phyloP scores from a whole-genome alignment of 164 flowering plant species.

The Piper betle region DNA sequence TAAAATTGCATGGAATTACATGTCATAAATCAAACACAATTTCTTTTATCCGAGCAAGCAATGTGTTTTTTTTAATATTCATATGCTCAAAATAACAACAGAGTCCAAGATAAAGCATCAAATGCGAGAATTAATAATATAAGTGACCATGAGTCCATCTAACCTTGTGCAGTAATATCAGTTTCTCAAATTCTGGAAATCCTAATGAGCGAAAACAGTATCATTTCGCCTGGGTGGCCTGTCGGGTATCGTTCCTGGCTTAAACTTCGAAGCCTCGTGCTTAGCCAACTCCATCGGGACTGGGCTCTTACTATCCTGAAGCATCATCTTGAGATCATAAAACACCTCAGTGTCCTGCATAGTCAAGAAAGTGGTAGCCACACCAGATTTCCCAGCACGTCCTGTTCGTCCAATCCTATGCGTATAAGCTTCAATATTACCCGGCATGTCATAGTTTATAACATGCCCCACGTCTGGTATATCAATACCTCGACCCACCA shows the following conservation, averaged over 20 bases:
- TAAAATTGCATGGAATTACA: too few species aligned
- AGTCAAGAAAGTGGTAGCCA: constrained; percentile 84
- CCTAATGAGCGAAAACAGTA: constrained; percentile 60
- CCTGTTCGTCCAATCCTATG: constrained; percentile 96
- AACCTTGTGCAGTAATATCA: neutral
- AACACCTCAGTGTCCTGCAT: constrained; percentile 73
- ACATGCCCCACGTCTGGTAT: constrained; percentile 91
- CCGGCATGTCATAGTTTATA: constrained; percentile 80
- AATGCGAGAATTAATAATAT: too few species aligned
- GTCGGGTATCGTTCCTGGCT: constrained; percentile 77
- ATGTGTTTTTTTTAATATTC: too few species aligned
- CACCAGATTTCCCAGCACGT: constrained; percentile 91
- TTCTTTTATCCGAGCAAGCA: too few species aligned
- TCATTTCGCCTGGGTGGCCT: constrained; percentile 85
- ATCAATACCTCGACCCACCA: constrained; percentile 94
- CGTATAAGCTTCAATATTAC: constrained; percentile 67
- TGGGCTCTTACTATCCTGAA: constrained; percentile 67
- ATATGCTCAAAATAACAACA: too few species aligned
- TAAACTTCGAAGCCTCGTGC: constrained; percentile 86
- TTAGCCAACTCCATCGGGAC: constrained; percentile 87
- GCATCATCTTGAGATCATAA: constrained; percentile 92
- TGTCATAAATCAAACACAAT: too few species aligned
- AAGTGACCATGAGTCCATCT: neutral
- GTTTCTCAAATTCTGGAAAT: neutral
- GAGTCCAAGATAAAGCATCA: too few species aligned